A percentile compares a stretch with the other conserved stretches of the same genome.
Evolutionary conservation across 345 rosid species (phyloP).

Genomic region (Arabidopsis arenosa): DNA sequence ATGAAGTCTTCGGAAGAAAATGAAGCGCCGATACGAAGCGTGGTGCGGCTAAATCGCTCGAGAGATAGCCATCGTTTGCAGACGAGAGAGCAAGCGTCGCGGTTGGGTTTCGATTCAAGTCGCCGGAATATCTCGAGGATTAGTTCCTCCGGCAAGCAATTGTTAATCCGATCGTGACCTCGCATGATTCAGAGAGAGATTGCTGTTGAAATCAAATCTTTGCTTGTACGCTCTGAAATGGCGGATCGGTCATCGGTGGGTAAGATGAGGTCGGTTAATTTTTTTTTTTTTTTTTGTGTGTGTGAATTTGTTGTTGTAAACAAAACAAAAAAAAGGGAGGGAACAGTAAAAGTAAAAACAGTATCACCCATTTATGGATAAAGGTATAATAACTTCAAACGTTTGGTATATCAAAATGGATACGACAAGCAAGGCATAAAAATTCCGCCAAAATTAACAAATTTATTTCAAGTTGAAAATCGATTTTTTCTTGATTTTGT

Average conservation of each 20-base stretch:
- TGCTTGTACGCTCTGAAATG: background rate
- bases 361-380: no score
- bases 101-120: conserved; percentile 65
- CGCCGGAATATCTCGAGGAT: conserved; percentile 75
- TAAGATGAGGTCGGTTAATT: background rate
- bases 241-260: background rate
- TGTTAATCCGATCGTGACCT: conserved; percentile 79
- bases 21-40: conserved; percentile 87
- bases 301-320: no score
- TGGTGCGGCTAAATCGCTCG: conserved; percentile 79
- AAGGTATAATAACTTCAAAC: background rate
- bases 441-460: conserved; percentile 11
- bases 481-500: conserved; percentile 24
- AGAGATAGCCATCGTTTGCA: conserved; percentile 87
- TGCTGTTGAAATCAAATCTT: background rate
- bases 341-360: background rate
- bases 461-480: conserved; percentile 15
- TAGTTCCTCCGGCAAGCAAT: conserved; percentile 75
- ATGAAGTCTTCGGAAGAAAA: conserved; percentile 65
- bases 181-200: conserved; percentile 51
- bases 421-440: no score
- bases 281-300: background rate
- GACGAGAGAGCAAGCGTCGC: conserved; percentile 88
- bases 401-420: background rate
- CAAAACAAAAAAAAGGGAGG: background rate